A percentile compares a stretch with the other conserved stretches of the same genome.
phyloP scores from a whole-genome alignment of 106 monocot species.

The Dendrobium officinale region DNA sequence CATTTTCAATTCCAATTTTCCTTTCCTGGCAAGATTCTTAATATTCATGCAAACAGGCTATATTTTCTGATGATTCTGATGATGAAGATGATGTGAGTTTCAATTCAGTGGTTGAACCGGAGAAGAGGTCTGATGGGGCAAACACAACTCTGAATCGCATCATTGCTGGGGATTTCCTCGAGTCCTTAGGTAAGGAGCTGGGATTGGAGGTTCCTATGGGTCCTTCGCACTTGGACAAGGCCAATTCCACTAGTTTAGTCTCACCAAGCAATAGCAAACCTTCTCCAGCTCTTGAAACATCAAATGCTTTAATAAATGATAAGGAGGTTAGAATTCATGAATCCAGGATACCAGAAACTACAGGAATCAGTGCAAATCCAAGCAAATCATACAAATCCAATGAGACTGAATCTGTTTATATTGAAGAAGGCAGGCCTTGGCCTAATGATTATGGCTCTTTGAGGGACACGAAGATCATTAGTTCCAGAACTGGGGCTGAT shows the following conservation, averaged over 20 bases:
- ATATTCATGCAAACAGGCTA: conserved; percentile 47
- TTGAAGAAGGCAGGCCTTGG: no score
- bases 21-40: not conserved
- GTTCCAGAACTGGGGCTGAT: not conserved
- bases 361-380: not conserved
- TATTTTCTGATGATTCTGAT: conserved; percentile 91
- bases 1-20: not conserved
- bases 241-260: not conserved
- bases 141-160: conserved; percentile 80
- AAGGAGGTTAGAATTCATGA: conserved; percentile 6
- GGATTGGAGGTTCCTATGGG: conserved; percentile 68
- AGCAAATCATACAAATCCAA: not conserved
- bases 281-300: not conserved
- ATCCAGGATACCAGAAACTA: not conserved
- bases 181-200: conserved; percentile 87
- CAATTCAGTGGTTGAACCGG: conserved; percentile 18
- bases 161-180: conserved; percentile 88
- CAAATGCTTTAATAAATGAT: not conserved
- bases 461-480: not conserved
- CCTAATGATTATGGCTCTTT: no score
- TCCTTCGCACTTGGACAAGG: conserved; percentile 4
- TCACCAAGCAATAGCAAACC: conserved; percentile 16
- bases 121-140: conserved; percentile 65
- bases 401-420: not conserved
- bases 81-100: conserved; percentile 29